Evolutionary conservation across 2,329 filamentous ascomycete genomes (phyloP).

Genomic region (Alternaria consortialis): DNA sequence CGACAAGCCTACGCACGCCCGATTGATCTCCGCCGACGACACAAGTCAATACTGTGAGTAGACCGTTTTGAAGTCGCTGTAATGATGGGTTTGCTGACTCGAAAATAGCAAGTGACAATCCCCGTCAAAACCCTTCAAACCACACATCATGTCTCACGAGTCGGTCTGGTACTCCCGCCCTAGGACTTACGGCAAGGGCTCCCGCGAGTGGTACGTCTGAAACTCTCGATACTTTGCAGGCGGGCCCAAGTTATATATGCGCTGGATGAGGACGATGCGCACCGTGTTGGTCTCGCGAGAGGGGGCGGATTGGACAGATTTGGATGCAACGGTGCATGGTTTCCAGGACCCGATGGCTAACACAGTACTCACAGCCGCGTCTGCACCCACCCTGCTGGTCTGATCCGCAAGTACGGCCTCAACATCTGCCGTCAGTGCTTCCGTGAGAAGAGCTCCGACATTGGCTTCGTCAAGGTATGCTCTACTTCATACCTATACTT

Average conservation of each 20-base stretch:
- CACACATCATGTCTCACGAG: constrained; percentile 84
- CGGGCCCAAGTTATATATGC: not conserved
- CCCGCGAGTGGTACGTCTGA: constrained; percentile 83
- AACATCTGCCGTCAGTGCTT: constrained; percentile 81
- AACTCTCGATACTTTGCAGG: not conserved
- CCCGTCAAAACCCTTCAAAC: constrained; percentile 31
- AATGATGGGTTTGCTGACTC: not conserved
- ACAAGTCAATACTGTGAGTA: constrained; percentile 18
- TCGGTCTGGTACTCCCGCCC: constrained; percentile 99
- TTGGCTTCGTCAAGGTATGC: constrained; percentile 73
- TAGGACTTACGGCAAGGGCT: constrained; percentile 96
- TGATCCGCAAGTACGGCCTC: constrained; percentile 99
- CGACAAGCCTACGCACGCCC: constrained; percentile 19
- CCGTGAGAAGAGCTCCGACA: constrained; percentile 72
- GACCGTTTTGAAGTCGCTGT: not conserved
- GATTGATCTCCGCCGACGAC: constrained; percentile 17
- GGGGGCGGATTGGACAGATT: constrained; percentile 6
- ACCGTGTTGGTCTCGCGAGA: constrained; percentile 28
- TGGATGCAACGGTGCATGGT: constrained; percentile 2
- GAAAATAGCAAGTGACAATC: constrained; percentile 9
- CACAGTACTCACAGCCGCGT: constrained; percentile 67
- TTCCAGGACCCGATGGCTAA: constrained; percentile 34
- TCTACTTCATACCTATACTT: not conserved
- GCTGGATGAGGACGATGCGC: constrained; percentile 14
- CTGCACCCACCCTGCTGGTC: constrained; percentile 96